Base-by-base conservation (phyloP, 73 alveolate species). In the Paramecium sonneborni region DNA sequence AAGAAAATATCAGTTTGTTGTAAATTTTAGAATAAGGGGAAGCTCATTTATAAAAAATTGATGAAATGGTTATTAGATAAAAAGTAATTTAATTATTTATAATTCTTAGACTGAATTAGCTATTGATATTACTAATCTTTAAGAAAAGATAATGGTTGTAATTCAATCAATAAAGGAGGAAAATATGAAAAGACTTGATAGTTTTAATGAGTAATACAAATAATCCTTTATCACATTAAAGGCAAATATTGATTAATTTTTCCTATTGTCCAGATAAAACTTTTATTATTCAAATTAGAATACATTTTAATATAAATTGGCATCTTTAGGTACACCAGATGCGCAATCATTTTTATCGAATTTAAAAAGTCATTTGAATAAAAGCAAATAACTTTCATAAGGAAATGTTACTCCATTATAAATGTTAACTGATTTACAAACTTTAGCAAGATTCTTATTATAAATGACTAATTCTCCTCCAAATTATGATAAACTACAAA, bases 401-500 rank as follows among this genome's bases (percentile, higher is more conserved):
- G 90, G 90, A 39, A 79, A 39, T 46, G 90, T 46, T 9, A 79
- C 90, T 24, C 90, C 90, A 79, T 21, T 79, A 39, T 44, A 79
- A 44, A 79, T 79, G 90, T 34, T 79, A 23, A 79, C 90, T 6
- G 90, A 79, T 79, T 79, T 79, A 46, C 48, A 79, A 79, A 43
- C 90, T 11, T 44, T 79, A 14, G 69, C 90, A 57, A 38, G 90
- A 20, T 79, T 43, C 20, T 23, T 79, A 23, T 44, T 79, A 10
- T 24, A 46, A 44, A 79, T 79, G 90, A 79, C 90, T 34, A 79
- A 79, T 46, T 79, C 90, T 18, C 90, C 90, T n/a, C 90, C 90
- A 26, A 39, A 46, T 44, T 79, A 79, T 79, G 90, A 79, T 79
- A 38, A 38, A 10, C 56, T 79, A 23, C 46, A 79, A 30, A 79